Evolutionary conservation across 2,329 filamentous ascomycete genomes (phyloP).

Genomic region (Capronia americana): DNA sequence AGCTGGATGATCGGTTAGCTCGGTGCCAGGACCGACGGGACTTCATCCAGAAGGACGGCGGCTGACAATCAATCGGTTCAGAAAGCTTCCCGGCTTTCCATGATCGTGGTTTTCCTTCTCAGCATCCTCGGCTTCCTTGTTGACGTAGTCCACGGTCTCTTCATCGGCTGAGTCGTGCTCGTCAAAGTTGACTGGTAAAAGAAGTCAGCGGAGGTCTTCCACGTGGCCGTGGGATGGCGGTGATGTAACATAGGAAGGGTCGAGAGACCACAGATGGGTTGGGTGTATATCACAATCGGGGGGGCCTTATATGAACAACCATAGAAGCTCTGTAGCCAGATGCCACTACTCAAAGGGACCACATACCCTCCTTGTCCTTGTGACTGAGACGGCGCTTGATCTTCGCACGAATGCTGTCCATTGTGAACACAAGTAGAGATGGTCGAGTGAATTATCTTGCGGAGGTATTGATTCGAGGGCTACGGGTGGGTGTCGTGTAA

Average conservation of each 20-base stretch:
- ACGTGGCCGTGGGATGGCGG: not conserved
- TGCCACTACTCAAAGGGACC: not conserved
- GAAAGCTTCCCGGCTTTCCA: conserved; percentile 36
- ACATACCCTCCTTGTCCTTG: conserved; percentile 38
- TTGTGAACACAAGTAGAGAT: conserved; percentile 5
- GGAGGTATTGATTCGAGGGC: not conserved
- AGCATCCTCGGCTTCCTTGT: conserved; percentile 37
- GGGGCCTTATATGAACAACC: not conserved
- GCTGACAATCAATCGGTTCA: conserved; percentile 38
- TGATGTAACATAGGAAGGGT: not conserved
- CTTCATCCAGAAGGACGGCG: not conserved
- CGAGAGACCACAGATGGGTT: not conserved
- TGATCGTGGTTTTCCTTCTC: conserved; percentile 35
- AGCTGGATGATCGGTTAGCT: conserved; percentile 4
- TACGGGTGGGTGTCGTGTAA: not conserved
- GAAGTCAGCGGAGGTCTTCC: not conserved
- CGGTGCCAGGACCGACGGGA: not conserved
- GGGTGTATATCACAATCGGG: not conserved
- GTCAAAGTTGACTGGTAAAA: conserved; percentile 34
- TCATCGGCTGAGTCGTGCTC: conserved; percentile 38
- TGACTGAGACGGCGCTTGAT: conserved; percentile 39
- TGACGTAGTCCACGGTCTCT: conserved; percentile 36
- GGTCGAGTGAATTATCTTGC: not conserved
- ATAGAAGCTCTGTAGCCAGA: not conserved
- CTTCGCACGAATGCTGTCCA: conserved; percentile 37